These are phyloP conservation scores for Helenozyma rhizophorensis DNA, from an alignment of 805 yeast genomes.

Conservation along the genomic window DNA sequence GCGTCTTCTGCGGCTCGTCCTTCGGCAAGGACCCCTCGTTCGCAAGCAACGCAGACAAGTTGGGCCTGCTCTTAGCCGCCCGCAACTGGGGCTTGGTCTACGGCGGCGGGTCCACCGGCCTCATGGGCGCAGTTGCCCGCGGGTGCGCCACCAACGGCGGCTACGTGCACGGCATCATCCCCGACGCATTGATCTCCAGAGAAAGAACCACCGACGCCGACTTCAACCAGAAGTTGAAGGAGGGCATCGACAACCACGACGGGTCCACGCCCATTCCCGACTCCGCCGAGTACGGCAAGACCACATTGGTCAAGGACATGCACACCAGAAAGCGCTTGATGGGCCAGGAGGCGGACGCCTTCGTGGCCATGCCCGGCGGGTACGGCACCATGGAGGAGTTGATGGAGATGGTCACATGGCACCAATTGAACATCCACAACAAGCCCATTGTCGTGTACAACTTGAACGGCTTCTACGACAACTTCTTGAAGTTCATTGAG, in stretches of 20 bases:
- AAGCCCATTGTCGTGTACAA: constrained; percentile 79
- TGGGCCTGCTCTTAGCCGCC: constrained; percentile 57
- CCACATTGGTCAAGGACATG: constrained; percentile 83
- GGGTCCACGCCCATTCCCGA: constrained; percentile 66
- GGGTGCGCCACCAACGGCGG: constrained; percentile 57
- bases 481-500: constrained; percentile 55
- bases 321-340: constrained; percentile 82
- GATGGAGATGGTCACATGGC: constrained; percentile 89
- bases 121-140: constrained; percentile 75
- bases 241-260: constrained; percentile 56
- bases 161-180: constrained; percentile 80
- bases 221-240: constrained; percentile 46
- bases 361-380: constrained; percentile 89
- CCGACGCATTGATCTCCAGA: constrained; percentile 72
- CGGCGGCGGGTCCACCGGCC: constrained; percentile 86
- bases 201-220: constrained; percentile 51
- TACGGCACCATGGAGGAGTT: constrained; percentile 87
- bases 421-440: constrained; percentile 78
- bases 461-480: constrained; percentile 76
- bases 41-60: constrained; percentile 49
- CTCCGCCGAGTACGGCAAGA: constrained; percentile 60
- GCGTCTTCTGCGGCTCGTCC: constrained; percentile 87
- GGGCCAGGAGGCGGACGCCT: constrained; percentile 85
- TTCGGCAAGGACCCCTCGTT: constrained; percentile 54
- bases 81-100: constrained; percentile 73